These are phyloP conservation scores for Kwoniella bestiolae DNA, from an alignment of 768 basidiomycete genomes.

Conservation along the genomic window DNA sequence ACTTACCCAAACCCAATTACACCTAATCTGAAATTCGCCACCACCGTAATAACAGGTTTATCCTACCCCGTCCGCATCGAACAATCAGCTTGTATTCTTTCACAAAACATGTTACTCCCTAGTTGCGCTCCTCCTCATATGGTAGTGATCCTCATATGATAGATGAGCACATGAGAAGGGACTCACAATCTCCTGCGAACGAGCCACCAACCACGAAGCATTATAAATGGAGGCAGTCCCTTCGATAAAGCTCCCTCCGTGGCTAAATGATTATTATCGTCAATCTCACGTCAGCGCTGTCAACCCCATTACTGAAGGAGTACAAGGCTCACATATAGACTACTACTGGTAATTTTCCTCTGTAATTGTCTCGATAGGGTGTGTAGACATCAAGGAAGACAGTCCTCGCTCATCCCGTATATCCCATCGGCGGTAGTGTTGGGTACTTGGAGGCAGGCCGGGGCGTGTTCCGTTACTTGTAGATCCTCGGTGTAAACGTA, in stretches of 20 bases:
- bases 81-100: too few relatives aligned
- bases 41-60: conserved; percentile 63
- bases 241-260: conserved; percentile 59
- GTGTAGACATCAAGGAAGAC: conserved; percentile 62
- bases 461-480: conserved; percentile 29
- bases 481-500: conserved; percentile 34
- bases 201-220: conserved; percentile 40
- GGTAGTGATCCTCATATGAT: neutral
- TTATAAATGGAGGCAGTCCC: conserved; percentile 56
- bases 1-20: conserved; percentile 61
- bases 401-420: conserved; percentile 60
- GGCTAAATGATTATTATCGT: conserved; percentile 32
- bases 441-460: conserved; percentile 47
- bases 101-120: neutral
- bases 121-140: neutral
- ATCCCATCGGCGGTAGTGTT: neutral
- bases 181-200: conserved; percentile 31
- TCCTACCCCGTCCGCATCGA: too few relatives aligned
- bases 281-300: neutral
- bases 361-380: conserved; percentile 54
- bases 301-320: neutral
- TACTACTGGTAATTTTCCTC: conserved; percentile 59
- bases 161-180: too few relatives aligned
- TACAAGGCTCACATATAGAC: conserved; percentile 55
- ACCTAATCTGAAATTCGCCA: conserved; percentile 63